Percentiles rank a stretch among this genome's conserved stretches.
phyloP scores from a whole-genome alignment of 768 basidiomycete genomes.

The Pisolithus orientalis region DNA sequence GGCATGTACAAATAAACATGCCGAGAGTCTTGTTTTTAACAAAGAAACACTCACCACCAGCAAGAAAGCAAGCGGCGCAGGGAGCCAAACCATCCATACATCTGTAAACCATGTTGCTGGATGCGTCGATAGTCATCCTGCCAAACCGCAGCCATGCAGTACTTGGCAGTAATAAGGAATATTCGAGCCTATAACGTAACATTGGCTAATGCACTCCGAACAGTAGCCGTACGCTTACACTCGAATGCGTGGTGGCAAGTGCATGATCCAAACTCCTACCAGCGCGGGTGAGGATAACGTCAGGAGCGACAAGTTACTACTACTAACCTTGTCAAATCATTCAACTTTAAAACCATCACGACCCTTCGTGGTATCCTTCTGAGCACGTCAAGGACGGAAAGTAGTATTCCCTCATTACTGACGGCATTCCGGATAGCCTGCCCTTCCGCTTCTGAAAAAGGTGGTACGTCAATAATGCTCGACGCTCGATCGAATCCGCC shows the following conservation, averaged over 20 bases:
- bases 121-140: constrained; percentile 55
- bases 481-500: constrained; percentile 52
- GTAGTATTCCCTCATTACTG: constrained; percentile 72
- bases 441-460: constrained; percentile 72
- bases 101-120: constrained; percentile 42
- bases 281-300: not conserved
- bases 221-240: constrained; percentile 33
- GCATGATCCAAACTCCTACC: constrained; percentile 74
- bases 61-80: constrained; percentile 53
- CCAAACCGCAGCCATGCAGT: constrained; percentile 79
- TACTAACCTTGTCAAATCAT: constrained; percentile 71
- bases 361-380: constrained; percentile 80
- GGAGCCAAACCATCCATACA: constrained; percentile 36
- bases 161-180: constrained; percentile 87
- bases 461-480: constrained; percentile 68
- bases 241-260: constrained; percentile 82
- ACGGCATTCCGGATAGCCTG: constrained; percentile 77
- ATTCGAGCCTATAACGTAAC: constrained; percentile 55
- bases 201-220: not conserved
- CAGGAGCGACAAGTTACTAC: not conserved
- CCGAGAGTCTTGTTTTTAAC: not conserved
- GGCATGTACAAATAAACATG: not conserved
- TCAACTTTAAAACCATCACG: constrained; percentile 79
- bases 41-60: constrained; percentile 59
- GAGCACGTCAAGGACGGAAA: constrained; percentile 83